phyloP scores from a whole-genome alignment of 1,139 yeast genomes.

The Yamadazyma trypodendri region DNA sequence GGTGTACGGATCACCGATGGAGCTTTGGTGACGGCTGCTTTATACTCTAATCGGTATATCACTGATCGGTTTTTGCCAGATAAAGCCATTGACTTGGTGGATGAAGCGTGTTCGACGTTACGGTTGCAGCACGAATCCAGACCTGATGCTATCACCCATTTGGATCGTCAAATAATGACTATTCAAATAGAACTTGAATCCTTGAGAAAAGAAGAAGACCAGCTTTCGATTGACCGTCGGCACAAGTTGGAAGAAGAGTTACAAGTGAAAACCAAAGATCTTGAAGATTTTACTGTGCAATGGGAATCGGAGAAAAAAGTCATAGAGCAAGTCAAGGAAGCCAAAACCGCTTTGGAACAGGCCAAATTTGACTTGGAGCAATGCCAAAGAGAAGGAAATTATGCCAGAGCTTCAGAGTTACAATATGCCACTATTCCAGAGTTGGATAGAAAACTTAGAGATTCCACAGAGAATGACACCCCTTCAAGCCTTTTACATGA shows the following conservation, averaged over 20 bases:
- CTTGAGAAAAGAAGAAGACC: constrained; percentile 87
- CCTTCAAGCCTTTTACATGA: constrained; percentile 65
- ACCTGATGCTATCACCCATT: constrained; percentile 88
- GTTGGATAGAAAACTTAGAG: constrained; percentile 57
- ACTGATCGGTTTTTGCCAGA: constrained; percentile 92
- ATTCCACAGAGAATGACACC: constrained; percentile 43
- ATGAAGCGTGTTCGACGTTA: constrained; percentile 94
- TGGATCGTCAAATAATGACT: constrained; percentile 90
- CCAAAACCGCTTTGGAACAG: constrained; percentile 79
- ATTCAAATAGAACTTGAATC: constrained; percentile 94
- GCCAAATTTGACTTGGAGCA: constrained; percentile 82
- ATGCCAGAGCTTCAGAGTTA: constrained; percentile 83
- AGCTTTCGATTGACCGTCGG: constrained; percentile 74
- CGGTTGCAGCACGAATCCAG: constrained; percentile 94
- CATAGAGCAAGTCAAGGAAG: constrained; percentile 71
- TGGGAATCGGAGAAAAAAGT: constrained; percentile 84
- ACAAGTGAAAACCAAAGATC: constrained; percentile 59
- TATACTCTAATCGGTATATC: constrained; percentile 84
- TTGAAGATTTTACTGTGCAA: constrained; percentile 65
- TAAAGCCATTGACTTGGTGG: constrained; percentile 93
- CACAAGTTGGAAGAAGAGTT: constrained; percentile 64
- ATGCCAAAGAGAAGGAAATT: constrained; percentile 80
- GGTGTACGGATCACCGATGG: constrained; percentile 96
- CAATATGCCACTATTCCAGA: constrained; percentile 86
- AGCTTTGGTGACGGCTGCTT: constrained; percentile 92